A percentile compares a stretch with the other conserved stretches of the same genome.
phyloP scores from a whole-genome alignment of 352 stramenopile species.

The Phytopythium litorale region DNA sequence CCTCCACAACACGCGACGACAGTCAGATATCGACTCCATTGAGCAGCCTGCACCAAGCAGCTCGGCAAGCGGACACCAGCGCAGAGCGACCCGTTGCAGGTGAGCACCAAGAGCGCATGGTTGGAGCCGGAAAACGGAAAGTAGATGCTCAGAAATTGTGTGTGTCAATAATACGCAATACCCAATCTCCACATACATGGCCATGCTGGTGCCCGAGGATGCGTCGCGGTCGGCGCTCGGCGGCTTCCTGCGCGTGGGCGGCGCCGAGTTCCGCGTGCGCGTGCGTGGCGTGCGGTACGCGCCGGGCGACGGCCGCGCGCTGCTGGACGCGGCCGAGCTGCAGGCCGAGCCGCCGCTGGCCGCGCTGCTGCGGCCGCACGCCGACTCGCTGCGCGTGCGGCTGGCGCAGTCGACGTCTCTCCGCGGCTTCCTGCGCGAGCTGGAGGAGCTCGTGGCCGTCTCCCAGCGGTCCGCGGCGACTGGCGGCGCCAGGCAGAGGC shows the following conservation, averaged over 20 bases:
- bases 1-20: too few relatives aligned
- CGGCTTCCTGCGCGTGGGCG: slow-evolving; percentile 50
- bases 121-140: too few relatives aligned
- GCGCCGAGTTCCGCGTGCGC: slow-evolving; percentile 47
- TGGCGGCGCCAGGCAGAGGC: background rate
- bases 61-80: too few relatives aligned
- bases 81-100: too few relatives aligned
- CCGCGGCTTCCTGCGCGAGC: slow-evolving; percentile 40
- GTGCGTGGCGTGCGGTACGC: slow-evolving; percentile 25
- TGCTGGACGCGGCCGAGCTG: slow-evolving; percentile 38
- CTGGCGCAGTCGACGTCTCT: slow-evolving; percentile 55
- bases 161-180: too few relatives aligned
- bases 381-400: slow-evolving; percentile 48
- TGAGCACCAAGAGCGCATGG: too few relatives aligned
- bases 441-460: slow-evolving; percentile 60
- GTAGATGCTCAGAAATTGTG: too few relatives aligned
- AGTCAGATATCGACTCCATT: too few relatives aligned
- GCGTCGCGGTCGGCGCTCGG: background rate
- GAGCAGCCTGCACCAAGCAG: too few relatives aligned
- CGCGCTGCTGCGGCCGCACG: slow-evolving; percentile 32
- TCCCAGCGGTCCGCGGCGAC: slow-evolving; percentile 2
- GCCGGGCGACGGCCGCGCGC: slow-evolving; percentile 17
- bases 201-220: slow-evolving; percentile 1
- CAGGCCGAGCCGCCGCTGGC: slow-evolving; percentile 57
- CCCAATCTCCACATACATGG: too few relatives aligned